phyloP scores from a whole-genome alignment of 345 rosid genomes.

The Clarkia xantiana region DNA sequence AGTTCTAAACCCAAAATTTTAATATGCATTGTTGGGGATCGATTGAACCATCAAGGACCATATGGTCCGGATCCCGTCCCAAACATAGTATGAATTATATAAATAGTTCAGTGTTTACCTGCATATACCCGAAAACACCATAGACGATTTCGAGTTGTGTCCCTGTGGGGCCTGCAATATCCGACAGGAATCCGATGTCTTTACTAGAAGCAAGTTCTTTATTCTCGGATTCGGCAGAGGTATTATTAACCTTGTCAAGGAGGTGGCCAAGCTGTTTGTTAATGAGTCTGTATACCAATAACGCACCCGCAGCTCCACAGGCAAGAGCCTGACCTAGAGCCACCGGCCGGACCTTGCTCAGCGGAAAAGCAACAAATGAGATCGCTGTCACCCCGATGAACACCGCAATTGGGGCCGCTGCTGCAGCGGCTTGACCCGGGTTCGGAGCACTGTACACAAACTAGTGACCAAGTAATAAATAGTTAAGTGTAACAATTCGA shows the following conservation, averaged over 20 bases:
- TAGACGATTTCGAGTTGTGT: constrained; percentile 82
- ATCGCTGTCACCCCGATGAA: constrained; percentile 70
- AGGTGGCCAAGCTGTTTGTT: constrained; percentile 77
- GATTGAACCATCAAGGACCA: too few species aligned
- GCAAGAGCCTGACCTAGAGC: constrained; percentile 66
- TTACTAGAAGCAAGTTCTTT: constrained; percentile 20
- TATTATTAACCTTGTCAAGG: constrained; percentile 26
- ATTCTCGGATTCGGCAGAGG: constrained; percentile 21
- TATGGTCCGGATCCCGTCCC: too few species aligned
- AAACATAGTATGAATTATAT: too few species aligned
- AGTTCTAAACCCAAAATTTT: too few species aligned
- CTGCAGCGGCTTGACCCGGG: constrained; percentile 87
- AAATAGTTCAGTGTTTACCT: too few species aligned
- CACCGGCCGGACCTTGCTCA: constrained; percentile 43
- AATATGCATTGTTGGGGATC: too few species aligned
- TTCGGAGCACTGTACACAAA: constrained; percentile 95
- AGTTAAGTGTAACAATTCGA: neutral
- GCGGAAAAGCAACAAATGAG: constrained; percentile 80
- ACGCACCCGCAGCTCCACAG: constrained; percentile 71
- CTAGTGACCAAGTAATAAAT: constrained; percentile 21
- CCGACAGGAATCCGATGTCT: constrained; percentile 66
- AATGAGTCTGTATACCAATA: constrained; percentile 52
- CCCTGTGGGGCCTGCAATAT: constrained; percentile 82
- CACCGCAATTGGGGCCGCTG: constrained; percentile 72
- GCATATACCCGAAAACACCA: constrained; percentile 89